Conservation (phyloP, 495 filamentous ascomycete genomes). For the Penicillium macrosclerotiorum region DNA sequence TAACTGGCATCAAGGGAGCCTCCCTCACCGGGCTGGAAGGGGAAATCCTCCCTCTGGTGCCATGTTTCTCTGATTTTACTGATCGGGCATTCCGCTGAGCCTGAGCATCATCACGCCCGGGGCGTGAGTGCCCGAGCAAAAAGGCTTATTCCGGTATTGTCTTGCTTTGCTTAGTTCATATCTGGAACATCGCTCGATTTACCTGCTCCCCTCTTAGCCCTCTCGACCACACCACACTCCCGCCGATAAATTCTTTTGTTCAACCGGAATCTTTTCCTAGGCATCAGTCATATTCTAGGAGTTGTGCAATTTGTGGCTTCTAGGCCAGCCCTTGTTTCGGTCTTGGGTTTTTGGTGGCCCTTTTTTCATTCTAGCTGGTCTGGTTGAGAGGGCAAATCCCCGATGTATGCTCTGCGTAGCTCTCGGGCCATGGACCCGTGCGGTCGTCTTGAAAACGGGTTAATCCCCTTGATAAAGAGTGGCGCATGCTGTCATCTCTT, state of each 20-base stretch:
- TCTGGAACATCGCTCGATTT: constrained; percentile 12
- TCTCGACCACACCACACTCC: constrained; percentile 6
- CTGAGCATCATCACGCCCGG: constrained; percentile 12
- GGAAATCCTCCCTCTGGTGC: constrained; percentile 4
- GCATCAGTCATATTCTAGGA: constrained; percentile 5
- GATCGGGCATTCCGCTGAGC: background rate
- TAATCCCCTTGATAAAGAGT: too few relatives aligned
- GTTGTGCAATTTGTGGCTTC: background rate
- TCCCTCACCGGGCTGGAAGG: background rate
- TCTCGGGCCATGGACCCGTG: too few relatives aligned
- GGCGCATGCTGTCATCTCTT: too few relatives aligned
- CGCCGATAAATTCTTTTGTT: constrained; percentile 2
- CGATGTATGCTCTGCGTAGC: constrained; percentile 8
- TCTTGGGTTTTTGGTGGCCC: background rate
- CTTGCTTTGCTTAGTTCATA: constrained; percentile 8
- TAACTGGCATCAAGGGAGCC: background rate
- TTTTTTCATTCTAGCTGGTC: background rate
- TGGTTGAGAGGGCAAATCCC: constrained; percentile 1
- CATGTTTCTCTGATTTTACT: constrained; percentile 1
- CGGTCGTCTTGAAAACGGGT: too few relatives aligned
- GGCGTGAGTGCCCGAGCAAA: constrained; percentile 3
- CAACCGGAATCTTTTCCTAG: background rate
- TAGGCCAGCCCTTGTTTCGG: background rate
- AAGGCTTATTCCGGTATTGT: constrained; percentile 4
- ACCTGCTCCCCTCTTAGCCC: constrained; percentile 3